phyloP scores from a whole-genome alignment of 2,329 filamentous ascomycete species.

The Fusarium newnesense region DNA sequence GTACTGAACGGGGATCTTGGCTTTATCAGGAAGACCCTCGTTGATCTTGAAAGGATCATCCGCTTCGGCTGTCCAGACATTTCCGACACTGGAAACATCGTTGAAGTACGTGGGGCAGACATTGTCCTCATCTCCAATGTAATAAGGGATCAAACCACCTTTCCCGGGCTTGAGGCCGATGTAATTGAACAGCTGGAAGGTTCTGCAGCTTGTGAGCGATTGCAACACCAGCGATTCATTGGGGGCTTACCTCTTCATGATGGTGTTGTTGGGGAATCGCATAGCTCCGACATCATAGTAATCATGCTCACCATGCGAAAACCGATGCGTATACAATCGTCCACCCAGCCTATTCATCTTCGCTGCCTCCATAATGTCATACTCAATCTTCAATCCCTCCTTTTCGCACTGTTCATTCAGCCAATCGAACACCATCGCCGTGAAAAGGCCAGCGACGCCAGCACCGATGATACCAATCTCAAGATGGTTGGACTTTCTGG shows the following conservation, averaged over 20 bases:
- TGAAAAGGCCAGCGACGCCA: constrained; percentile 16
- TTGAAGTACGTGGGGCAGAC: constrained; percentile 33
- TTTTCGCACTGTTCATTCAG: constrained; percentile 12
- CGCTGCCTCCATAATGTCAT: constrained; percentile 51
- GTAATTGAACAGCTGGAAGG: constrained; percentile 31
- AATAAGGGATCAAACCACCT: constrained; percentile 31
- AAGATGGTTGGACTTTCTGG: background rate
- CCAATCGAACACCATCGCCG: constrained; percentile 11
- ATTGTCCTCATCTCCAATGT: background rate
- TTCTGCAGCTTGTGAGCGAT: background rate
- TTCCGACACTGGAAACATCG: background rate
- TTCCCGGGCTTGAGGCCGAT: constrained; percentile 22
- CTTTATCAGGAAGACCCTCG: background rate
- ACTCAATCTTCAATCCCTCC: constrained; percentile 43
- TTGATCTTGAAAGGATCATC: constrained; percentile 26
- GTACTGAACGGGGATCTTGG: background rate
- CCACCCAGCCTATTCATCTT: constrained; percentile 48
- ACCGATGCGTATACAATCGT: constrained; percentile 50
- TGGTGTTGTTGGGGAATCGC: constrained; percentile 51
- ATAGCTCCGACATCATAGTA: constrained; percentile 54
- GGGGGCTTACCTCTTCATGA: constrained; percentile 33
- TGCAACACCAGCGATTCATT: accelerated
- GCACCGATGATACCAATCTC: constrained; percentile 14
- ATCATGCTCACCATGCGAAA: constrained; percentile 32
- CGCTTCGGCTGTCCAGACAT: background rate